phyloP scores from a whole-genome alignment of 2,329 filamentous ascomycete genomes.

The Paramyrothecium sp. region DNA sequence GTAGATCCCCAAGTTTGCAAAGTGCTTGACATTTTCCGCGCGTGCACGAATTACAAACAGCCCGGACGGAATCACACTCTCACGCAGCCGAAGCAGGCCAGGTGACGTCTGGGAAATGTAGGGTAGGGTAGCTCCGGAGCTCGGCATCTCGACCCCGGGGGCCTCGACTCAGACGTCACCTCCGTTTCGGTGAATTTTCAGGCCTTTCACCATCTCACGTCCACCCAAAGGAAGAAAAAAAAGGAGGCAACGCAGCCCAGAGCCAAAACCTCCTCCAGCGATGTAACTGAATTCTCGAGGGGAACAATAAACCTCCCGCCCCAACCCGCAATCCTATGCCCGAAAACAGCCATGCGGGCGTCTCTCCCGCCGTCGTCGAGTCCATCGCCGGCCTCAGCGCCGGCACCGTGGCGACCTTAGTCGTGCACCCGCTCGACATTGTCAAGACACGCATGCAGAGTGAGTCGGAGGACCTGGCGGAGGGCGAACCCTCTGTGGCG shows the following conservation, averaged over 20 bases:
- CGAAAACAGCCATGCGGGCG: slow-evolving; percentile 51
- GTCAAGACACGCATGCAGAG: slow-evolving; percentile 95
- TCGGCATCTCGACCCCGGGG: neutral
- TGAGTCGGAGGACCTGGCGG: slow-evolving; percentile 34
- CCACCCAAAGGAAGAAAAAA: no score
- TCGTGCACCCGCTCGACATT: slow-evolving; percentile 89
- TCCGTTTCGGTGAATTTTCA: neutral
- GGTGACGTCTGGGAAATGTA: neutral
- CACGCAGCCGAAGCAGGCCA: no score
- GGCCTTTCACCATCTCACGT: neutral
- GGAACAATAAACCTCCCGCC: slow-evolving; percentile 1
- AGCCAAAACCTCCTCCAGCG: slow-evolving; percentile 4
- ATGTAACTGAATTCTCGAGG: slow-evolving; percentile 21
- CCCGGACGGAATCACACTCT: no score
- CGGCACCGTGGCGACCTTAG: slow-evolving; percentile 80
- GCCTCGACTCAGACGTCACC: neutral
- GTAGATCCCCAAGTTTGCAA: neutral
- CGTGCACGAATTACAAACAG: no score
- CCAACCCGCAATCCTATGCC: slow-evolving; percentile 39
- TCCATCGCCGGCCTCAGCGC: slow-evolving; percentile 87
- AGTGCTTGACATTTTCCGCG: no score
- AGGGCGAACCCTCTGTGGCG: neutral
- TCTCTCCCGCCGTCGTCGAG: slow-evolving; percentile 80
- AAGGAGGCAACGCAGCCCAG: no score
- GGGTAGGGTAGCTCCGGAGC: neutral